Conservation (phyloP, 2,329 filamentous ascomycete genomes). For the Massarina eburnea region DNA sequence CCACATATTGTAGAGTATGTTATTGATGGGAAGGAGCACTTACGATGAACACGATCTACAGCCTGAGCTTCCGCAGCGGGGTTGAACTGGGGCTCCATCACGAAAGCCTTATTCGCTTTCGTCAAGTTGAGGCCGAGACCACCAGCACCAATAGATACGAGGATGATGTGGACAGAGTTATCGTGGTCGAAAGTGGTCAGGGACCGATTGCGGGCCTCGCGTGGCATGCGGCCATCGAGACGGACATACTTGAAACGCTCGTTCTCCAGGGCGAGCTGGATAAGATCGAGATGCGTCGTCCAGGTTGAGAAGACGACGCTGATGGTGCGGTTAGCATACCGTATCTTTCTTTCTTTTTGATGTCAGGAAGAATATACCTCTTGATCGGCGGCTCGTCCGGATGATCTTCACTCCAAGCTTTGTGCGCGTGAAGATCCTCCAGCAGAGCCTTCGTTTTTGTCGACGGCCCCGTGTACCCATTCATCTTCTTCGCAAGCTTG, state of each 20-base stretch:
- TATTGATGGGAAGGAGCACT: neutral
- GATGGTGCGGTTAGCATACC: constrained; percentile 17
- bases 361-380: constrained; percentile 44
- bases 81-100: constrained; percentile 99
- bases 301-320: constrained; percentile 93
- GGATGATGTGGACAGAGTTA: constrained; percentile 70
- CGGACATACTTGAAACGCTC: constrained; percentile 70
- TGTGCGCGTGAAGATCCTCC: constrained; percentile 68
- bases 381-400: constrained; percentile 76
- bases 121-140: constrained; percentile 91
- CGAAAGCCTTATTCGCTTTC: constrained; percentile 80
- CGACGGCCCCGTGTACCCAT: constrained; percentile 79
- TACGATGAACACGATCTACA: constrained; percentile 72
- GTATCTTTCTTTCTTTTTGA: neutral
- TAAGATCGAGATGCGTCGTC: constrained; percentile 92
- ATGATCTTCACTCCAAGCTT: constrained; percentile 61
- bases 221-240: constrained; percentile 88
- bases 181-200: constrained; percentile 79
- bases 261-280: constrained; percentile 75
- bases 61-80: constrained; percentile 93
- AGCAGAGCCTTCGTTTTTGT: constrained; percentile 88
- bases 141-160: constrained; percentile 90
- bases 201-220: constrained; percentile 70
- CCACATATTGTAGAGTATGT: neutral
- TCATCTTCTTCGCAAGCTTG: constrained; percentile 62